These are phyloP conservation scores for Wallacemonas sp. DNA, from an alignment of 208 protist species.

Conservation along the genomic window DNA sequence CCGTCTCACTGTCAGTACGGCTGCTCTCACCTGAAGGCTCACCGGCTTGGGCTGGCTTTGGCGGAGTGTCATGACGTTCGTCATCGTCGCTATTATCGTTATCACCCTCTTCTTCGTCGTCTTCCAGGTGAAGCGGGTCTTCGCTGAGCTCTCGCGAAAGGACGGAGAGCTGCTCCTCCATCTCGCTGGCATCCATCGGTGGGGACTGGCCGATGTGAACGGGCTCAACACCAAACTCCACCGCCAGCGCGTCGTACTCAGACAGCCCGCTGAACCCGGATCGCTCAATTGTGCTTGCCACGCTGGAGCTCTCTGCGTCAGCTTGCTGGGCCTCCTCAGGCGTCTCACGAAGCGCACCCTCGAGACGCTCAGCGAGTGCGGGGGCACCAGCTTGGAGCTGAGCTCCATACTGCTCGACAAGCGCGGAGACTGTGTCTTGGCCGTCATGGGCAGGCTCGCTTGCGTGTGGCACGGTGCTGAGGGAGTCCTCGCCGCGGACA, in stretches of 20 bases:
- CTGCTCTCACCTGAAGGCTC: too few relatives aligned
- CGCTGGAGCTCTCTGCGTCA: conserved; percentile 65
- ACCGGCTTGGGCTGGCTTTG: too few relatives aligned
- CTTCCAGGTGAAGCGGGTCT: conserved; percentile 18
- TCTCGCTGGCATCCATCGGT: conserved; percentile 12
- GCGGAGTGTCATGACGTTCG: neutral
- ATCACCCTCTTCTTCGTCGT: conserved; percentile 15
- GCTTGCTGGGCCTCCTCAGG: conserved; percentile 62
- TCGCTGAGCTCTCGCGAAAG: conserved; percentile 11
- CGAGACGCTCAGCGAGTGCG: conserved; percentile 33
- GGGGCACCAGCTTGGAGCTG: conserved; percentile 26
- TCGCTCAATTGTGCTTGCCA: conserved; percentile 66
- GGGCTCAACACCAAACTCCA: conserved; percentile 56
- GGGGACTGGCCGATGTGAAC: conserved; percentile 3
- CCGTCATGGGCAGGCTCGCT: conserved; percentile 13
- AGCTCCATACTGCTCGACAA: conserved; percentile 37
- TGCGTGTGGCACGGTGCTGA: conserved; percentile 22
- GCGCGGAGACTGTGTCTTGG: conserved; percentile 18
- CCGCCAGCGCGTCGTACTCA: conserved; percentile 35
- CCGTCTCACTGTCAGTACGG: too few relatives aligned
- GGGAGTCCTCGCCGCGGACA: conserved; percentile 27
- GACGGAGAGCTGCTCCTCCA: conserved; percentile 21
- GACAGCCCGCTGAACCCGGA: conserved; percentile 15
- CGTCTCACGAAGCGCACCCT: conserved; percentile 48
- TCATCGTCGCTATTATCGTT: conserved; percentile 2